Base-by-base conservation (phyloP, 495 filamentous ascomycete species). In the Choiromyces venosus region DNA sequence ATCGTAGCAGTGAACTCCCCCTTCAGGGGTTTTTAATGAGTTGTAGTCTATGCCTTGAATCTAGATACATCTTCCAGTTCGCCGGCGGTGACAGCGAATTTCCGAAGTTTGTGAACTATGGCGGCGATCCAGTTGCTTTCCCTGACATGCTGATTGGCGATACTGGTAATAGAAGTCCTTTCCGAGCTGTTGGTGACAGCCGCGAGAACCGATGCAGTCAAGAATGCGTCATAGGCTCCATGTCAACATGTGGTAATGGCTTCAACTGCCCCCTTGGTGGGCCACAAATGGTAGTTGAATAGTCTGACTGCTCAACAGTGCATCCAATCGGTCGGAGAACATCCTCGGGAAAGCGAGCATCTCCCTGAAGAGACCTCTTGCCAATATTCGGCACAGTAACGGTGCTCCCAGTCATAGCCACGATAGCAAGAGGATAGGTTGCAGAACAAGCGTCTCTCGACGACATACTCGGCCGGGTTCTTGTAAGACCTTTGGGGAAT, bases 171-270 rank as follows among this genome's bases (percentile, higher is more conserved):
- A 56, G 67, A 76, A 12, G 80, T 81, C 68, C 87, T 88, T 21
- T 93, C 97, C 0, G 92, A 92, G 0, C 90, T 89, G 19, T 87
- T 89, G n/a, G 94, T 93, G 61, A 95, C 92, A 67, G 95, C 95
- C 21, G 93, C 96, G 68, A 99, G 89, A 39, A 97, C 92, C 18
- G 93, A 94, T 25, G 95, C 95, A 37, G 92, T 96, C 38, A 99
- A 85, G 87, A 99, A 99, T 69, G 95, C 95, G 95, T 99, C 95
- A 99, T 99, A 21, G 93, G 92, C 80, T 97, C 95, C 95, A 99
- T 99, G 79, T 99, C 93, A 37, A 98, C 89, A 25, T 85, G 84
- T 18, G 85, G 81, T 66, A 94, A 88, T 2, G 89, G 86, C 74
- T 89, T 89, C 61, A 99, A 83, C 6, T 86, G 83, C 33, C 93